These are phyloP conservation scores for Gypsophila paniculata DNA, from an alignment of 179 eudicot species.

Conservation along the genomic window DNA sequence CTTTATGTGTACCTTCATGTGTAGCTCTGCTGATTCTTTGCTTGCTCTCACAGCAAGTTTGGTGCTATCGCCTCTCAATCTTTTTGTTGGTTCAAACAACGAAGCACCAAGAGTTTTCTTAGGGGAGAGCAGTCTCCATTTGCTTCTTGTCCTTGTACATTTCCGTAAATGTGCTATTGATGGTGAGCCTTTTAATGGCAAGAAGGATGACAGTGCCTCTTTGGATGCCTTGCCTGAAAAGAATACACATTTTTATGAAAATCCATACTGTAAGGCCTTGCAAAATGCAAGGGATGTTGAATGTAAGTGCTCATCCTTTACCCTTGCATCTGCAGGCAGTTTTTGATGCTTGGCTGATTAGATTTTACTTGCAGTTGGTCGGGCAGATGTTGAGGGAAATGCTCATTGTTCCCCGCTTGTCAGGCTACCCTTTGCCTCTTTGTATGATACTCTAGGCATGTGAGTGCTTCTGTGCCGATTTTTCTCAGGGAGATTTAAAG, in stretches of 20 bases:
- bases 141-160: conserved; percentile 74
- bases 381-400: conserved; percentile 66
- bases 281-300: conserved; percentile 75
- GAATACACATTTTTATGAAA: conserved; percentile 51
- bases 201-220: conserved; percentile 31
- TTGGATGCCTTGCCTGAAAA: conserved; percentile 47
- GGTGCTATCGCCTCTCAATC: conserved; percentile 68
- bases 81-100: conserved; percentile 49
- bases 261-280: conserved; percentile 78
- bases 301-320: conserved; percentile 46
- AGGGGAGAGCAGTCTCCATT: conserved; percentile 71
- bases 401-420: conserved; percentile 62
- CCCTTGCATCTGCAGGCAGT: conserved; percentile 10
- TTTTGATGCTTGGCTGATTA: conserved; percentile 19
- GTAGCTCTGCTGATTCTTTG: conserved; percentile 16
- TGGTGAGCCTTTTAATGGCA: conserved; percentile 38
- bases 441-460: conserved; percentile 89
- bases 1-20: neutral
- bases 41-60: conserved; percentile 68
- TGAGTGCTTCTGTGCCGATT: conserved; percentile 34
- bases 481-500: conserved; percentile 6
- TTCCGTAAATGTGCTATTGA: conserved; percentile 51
- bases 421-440: conserved; percentile 82
- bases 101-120: conserved; percentile 60
- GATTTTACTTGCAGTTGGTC: conserved; percentile 66